phyloP scores from a whole-genome alignment of 495 filamentous ascomycete genomes.

The Xylaria castorea region DNA sequence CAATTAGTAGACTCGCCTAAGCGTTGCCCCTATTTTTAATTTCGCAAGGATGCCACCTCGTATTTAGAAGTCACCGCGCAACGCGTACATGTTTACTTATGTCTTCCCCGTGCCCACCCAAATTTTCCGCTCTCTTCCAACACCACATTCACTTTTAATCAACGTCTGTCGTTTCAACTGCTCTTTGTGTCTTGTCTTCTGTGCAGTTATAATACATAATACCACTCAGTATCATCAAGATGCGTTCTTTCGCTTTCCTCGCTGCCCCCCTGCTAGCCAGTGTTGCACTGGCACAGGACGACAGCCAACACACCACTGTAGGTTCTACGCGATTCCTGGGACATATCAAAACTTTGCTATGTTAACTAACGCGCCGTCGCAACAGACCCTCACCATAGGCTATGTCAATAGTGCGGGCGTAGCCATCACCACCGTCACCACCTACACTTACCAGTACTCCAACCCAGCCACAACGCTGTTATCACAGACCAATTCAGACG shows the following conservation, averaged over 20 bases:
- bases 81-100: slow-evolving; percentile 15
- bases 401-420: slow-evolving; percentile 19
- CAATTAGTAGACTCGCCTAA: no score
- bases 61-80: slow-evolving; percentile 15
- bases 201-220: slow-evolving; percentile 12
- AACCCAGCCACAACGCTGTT: slow-evolving; percentile 56
- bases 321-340: slow-evolving; percentile 10
- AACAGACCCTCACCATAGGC: slow-evolving; percentile 24
- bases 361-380: background rate
- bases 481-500: slow-evolving; percentile 60
- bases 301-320: slow-evolving; percentile 21
- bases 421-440: slow-evolving; percentile 21
- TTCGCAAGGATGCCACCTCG: slow-evolving; percentile 9
- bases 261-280: slow-evolving; percentile 13
- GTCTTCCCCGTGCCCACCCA: background rate
- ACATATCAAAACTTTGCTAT: background rate
- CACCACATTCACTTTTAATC: background rate
- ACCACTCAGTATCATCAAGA: slow-evolving; percentile 20
- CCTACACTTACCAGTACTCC: slow-evolving; percentile 33
- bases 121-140: background rate
- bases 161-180: background rate
- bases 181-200: slow-evolving; percentile 8
- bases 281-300: slow-evolving; percentile 22
- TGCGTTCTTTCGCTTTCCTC: slow-evolving; percentile 23
- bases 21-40: slow-evolving; percentile 17